phyloP scores from a whole-genome alignment of 2,329 filamentous ascomycete species.

The Akanthomyces lecanii region DNA sequence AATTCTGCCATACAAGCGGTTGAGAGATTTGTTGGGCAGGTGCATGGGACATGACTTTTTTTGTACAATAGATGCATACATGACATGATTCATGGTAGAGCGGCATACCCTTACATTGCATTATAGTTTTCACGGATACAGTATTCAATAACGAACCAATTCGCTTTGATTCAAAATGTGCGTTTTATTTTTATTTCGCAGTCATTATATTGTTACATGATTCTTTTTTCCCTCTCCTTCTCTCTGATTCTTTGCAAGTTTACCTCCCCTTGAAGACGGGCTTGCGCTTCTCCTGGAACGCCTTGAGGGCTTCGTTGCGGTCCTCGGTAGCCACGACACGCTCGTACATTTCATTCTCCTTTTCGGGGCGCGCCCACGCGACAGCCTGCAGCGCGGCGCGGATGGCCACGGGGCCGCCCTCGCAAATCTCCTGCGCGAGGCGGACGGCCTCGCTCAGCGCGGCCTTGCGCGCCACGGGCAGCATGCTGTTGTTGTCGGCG shows the following conservation, averaged over 20 bases:
- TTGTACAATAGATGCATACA: neutral
- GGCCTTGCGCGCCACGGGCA: conserved; percentile 57
- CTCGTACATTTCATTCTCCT: conserved; percentile 86
- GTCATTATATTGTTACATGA: conserved; percentile 9
- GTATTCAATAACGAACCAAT: neutral
- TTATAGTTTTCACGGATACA: neutral
- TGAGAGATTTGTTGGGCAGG: neutral
- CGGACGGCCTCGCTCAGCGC: conserved; percentile 73
- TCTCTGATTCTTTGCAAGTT: conserved; percentile 10
- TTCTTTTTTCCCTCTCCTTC: neutral
- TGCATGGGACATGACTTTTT: neutral
- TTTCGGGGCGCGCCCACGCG: conserved; percentile 63
- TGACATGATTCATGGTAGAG: neutral
- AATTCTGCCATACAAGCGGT: neutral
- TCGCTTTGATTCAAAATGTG: neutral
- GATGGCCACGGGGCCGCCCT: conserved; percentile 81
- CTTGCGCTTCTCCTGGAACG: conserved; percentile 67
- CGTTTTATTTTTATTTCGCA: neutral
- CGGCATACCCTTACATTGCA: neutral
- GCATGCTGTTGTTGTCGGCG: conserved; percentile 32
- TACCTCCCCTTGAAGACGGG: conserved; percentile 54
- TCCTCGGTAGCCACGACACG: conserved; percentile 80
- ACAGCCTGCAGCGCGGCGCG: conserved; percentile 77
- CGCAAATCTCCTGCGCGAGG: conserved; percentile 79
- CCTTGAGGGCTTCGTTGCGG: conserved; percentile 78